These are phyloP conservation scores for Colletotrichum phormii DNA, from an alignment of 2,329 filamentous ascomycete species.

Conservation along the genomic window DNA sequence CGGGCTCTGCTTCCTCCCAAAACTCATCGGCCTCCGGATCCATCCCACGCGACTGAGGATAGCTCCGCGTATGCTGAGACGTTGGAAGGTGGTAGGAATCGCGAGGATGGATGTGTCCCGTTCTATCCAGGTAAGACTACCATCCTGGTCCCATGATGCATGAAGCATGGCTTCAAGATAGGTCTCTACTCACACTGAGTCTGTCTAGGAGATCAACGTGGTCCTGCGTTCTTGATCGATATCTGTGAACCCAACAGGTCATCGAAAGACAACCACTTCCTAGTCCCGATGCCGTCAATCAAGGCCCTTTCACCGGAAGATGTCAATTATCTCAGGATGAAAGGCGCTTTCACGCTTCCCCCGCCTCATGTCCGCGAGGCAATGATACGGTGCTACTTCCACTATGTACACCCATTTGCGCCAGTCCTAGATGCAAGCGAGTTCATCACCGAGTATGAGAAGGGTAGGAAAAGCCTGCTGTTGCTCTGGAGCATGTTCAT, in stretches of 20 bases:
- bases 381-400: conserved; percentile 40
- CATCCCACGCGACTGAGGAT: conserved; percentile 25
- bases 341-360: conserved; percentile 38
- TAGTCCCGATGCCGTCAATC: conserved; percentile 27
- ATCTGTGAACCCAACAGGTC: conserved; percentile 27
- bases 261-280: conserved; percentile 25
- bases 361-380: conserved; percentile 30
- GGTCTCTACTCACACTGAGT: neutral
- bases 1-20: conserved; percentile 10
- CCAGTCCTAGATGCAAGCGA: conserved; percentile 40
- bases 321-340: conserved; percentile 30
- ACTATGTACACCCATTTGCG: conserved; percentile 41
- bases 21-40: conserved; percentile 10
- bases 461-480: conserved; percentile 34
- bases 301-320: conserved; percentile 24
- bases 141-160: neutral
- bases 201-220: conserved; percentile 15
- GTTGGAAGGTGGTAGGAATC: conserved; percentile 15
- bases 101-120: conserved; percentile 15
- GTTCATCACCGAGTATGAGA: conserved; percentile 37
- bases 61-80: conserved; percentile 32
- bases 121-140: conserved; percentile 24
- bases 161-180: neutral
- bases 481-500: conserved; percentile 47
- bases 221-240: conserved; percentile 21